Evolutionary conservation across 1,284 basidiomycete species (phyloP), one percentile per base, ranked within the genome.

Genomic region (Rhodotorula mucilaginosa): DNA sequence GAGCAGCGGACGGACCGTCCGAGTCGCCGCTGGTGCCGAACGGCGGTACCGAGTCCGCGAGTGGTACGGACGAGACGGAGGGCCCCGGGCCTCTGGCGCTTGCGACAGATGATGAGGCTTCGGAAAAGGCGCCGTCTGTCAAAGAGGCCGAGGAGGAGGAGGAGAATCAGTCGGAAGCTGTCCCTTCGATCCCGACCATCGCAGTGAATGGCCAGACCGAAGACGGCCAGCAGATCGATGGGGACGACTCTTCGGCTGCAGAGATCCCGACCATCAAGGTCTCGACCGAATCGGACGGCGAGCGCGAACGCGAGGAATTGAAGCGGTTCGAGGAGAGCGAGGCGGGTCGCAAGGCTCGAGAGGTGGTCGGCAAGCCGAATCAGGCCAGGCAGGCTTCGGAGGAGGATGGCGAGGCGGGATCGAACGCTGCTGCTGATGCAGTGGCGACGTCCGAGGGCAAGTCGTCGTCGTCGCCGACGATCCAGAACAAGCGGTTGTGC

Each of bases 401-500:
- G 21, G 79, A 80, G 21, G 79, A 88, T 66, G 88, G 89, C 80
- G 87, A 85, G 76, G 87, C 85, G 76, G 89, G 52, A 16, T 70
- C 44, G n/a, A 61, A 29, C 54, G 81, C 83, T 58, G 82, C 82
- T 74, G 83, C 82, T 1, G 80, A 81, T 64, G 77, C 80, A 51
- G 74, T 75, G 19, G 77, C 79, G 57, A 79, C 79, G 23, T 65
- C 71, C 10, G 74, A 23, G 19, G 76, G 62, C 31, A 67, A 68
- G 54, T 64, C 67, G 26, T 61, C 71, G 61, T 68, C 64, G 69
- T 48, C 48, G 56, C 69, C 29, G 26, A 29, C 73, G 78, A 63
- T 99, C 82, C 93, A 88, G 78, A 97, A 95, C 82, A 99, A 99
- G 84, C 86, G 97, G 49, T 83, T 99, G 46, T 99, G 97, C 80